Evolutionary conservation across 2,329 filamentous ascomycete species (phyloP).

Genomic region (Alternaria arborescens): DNA sequence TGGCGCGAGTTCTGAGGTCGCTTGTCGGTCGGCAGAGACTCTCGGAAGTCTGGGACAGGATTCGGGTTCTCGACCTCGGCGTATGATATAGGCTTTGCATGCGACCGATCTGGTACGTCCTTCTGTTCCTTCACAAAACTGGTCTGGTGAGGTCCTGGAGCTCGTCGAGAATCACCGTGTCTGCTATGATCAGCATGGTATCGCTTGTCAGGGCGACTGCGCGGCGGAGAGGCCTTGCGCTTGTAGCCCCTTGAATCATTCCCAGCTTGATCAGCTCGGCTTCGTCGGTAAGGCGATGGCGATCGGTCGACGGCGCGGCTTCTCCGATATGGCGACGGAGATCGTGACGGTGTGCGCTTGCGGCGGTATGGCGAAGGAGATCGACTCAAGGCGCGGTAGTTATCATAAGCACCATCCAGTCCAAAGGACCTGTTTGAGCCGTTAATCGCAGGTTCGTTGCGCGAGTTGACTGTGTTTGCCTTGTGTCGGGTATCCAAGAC

Average conservation of each 20-base stretch:
- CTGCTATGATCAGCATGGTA: slow-evolving; percentile 47
- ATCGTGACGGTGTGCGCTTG: slow-evolving; percentile 34
- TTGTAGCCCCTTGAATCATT: slow-evolving; percentile 47
- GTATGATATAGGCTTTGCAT: slow-evolving; percentile 40
- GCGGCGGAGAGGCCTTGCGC: slow-evolving; percentile 54
- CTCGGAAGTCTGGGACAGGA: slow-evolving; percentile 37
- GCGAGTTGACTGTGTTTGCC: slow-evolving; percentile 46
- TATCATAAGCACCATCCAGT: slow-evolving; percentile 39
- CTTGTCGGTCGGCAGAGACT: slow-evolving; percentile 18
- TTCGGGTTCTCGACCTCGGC: slow-evolving; percentile 55
- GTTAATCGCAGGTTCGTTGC: slow-evolving; percentile 46
- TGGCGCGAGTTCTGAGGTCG: slow-evolving; percentile 12
- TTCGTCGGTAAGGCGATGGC: slow-evolving; percentile 39
- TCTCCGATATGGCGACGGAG: slow-evolving; percentile 41
- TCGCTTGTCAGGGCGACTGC: slow-evolving; percentile 65
- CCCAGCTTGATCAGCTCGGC: slow-evolving; percentile 31
- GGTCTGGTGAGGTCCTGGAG: slow-evolving; percentile 37
- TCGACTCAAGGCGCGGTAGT: slow-evolving; percentile 37
- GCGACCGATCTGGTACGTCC: slow-evolving; percentile 20
- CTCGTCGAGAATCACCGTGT: slow-evolving; percentile 69
- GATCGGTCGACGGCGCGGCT: slow-evolving; percentile 35
- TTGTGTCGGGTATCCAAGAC: slow-evolving; percentile 40
- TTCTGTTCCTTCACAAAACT: slow-evolving; percentile 20
- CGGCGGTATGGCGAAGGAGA: slow-evolving; percentile 45
- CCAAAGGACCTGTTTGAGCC: slow-evolving; percentile 43